phyloP scores from a whole-genome alignment of 2,329 filamentous ascomycete genomes.

The Epichloe typhina region DNA sequence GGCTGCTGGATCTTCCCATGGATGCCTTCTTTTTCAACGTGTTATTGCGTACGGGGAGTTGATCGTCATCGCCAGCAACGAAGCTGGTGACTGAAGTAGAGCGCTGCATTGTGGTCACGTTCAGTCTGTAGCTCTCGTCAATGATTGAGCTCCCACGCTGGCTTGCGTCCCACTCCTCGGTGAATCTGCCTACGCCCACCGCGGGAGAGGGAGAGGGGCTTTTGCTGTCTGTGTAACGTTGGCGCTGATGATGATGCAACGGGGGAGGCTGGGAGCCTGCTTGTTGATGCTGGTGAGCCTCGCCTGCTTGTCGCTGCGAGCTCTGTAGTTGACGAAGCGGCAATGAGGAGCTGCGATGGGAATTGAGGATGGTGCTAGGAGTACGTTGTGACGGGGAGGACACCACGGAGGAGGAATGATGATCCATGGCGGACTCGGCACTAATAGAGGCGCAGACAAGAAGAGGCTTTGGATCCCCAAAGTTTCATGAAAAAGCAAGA shows the following conservation, averaged over 20 bases:
- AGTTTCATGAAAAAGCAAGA: constrained; percentile 1
- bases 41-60: constrained; percentile 38
- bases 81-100: constrained; percentile 46
- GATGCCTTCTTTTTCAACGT: constrained; percentile 86
- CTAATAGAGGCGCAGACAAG: constrained; percentile 2
- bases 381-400: constrained; percentile 8
- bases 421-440: constrained; percentile 21
- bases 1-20: constrained; percentile 56
- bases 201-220: background rate
- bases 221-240: constrained; percentile 3
- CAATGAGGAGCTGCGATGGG: constrained; percentile 5
- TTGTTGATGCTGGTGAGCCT: constrained; percentile 4
- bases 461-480: background rate
- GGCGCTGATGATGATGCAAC: constrained; percentile 11
- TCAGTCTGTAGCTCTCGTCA: constrained; percentile 26
- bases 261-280: constrained; percentile 7
- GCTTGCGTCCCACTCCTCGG: constrained; percentile 59
- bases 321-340: constrained; percentile 1
- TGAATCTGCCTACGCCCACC: constrained; percentile 36
- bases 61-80: constrained; percentile 31
- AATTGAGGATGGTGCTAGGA: constrained; percentile 7
- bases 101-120: constrained; percentile 36
- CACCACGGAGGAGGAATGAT: constrained; percentile 9
- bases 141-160: constrained; percentile 53
- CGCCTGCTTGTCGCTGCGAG: constrained; percentile 8